A percentile compares a stretch with the other conserved stretches of the same genome.
Evolutionary conservation across 371 early-diverging fungal species (phyloP).

Genomic region (Mortierella polycephala): DNA sequence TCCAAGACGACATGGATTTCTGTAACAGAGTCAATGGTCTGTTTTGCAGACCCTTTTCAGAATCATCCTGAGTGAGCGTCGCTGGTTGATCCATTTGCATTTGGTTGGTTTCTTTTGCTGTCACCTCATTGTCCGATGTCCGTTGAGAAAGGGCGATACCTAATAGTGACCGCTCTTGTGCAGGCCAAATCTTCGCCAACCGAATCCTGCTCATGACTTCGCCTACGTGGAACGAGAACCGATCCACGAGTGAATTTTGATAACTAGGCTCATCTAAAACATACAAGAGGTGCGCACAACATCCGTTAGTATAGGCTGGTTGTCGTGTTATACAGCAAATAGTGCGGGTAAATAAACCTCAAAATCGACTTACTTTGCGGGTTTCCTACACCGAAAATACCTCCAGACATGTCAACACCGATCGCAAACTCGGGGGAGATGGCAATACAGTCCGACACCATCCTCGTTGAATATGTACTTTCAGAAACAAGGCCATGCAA

Average conservation of each 20-base stretch:
- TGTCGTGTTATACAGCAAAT: too few relatives aligned
- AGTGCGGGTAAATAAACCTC: too few relatives aligned
- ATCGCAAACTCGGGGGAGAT: conserved; percentile 35
- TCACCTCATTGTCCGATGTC: background rate
- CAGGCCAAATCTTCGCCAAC: conserved; percentile 33
- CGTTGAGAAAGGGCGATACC: conserved; percentile 29
- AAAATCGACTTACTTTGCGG: conserved; percentile 9
- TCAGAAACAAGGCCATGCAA: background rate
- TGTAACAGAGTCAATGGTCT: background rate
- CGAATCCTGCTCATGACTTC: conserved; percentile 42
- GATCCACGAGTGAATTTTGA: conserved; percentile 37
- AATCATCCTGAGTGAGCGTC: background rate
- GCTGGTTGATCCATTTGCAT: background rate
- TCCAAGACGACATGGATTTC: conserved; percentile 9
- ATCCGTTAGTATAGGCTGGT: too few relatives aligned
- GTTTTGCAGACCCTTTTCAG: background rate
- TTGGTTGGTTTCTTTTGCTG: background rate
- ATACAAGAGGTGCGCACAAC: background rate
- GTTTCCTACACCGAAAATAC: conserved; percentile 45
- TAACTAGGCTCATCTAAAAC: conserved; percentile 14
- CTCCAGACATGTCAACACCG: conserved; percentile 36
- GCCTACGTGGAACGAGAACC: conserved; percentile 44
- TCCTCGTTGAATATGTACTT: conserved; percentile 24
- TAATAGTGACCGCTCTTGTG: conserved; percentile 28
- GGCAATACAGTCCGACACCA: conserved; percentile 46